Conservation (phyloP, 2,329 filamentous ascomycete species). For the Beauveria sp. region DNA sequence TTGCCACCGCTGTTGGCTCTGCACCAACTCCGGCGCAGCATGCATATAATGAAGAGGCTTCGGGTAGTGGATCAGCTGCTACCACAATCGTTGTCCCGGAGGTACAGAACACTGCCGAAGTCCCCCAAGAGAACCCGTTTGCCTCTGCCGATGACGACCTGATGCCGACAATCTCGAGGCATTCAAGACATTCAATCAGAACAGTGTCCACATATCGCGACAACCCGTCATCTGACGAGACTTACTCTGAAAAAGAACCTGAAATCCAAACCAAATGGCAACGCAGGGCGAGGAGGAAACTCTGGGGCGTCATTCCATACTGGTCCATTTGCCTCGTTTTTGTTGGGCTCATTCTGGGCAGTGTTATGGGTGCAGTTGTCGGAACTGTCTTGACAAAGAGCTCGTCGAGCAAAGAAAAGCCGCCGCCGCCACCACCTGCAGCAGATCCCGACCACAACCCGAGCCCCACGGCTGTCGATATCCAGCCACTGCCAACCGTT, state of each 20-base stretch:
- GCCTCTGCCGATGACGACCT: slow-evolving; percentile 49
- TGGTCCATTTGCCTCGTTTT: slow-evolving; percentile 51
- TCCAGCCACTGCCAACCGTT: slow-evolving; percentile 40
- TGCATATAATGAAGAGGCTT: background rate
- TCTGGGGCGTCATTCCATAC: slow-evolving; percentile 53
- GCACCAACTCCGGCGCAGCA: slow-evolving; percentile 12
- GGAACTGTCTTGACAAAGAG: slow-evolving; percentile 34
- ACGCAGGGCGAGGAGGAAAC: slow-evolving; percentile 42
- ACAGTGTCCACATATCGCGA: slow-evolving; percentile 48
- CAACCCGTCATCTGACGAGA: slow-evolving; percentile 38
- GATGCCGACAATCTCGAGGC: slow-evolving; percentile 39
- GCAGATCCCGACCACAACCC: slow-evolving; percentile 20
- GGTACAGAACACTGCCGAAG: slow-evolving; percentile 54
- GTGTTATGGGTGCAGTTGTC: slow-evolving; percentile 51
- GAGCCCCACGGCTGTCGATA: slow-evolving; percentile 37
- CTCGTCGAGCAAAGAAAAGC: background rate
- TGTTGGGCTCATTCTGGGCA: slow-evolving; percentile 42
- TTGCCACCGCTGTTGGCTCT: slow-evolving; percentile 9
- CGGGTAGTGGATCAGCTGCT: background rate
- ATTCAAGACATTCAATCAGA: slow-evolving; percentile 18
- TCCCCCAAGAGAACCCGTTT: slow-evolving; percentile 56
- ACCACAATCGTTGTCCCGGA: slow-evolving; percentile 35
- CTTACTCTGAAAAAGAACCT: slow-evolving; percentile 37
- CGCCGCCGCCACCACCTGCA: background rate
- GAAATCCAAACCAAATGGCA: slow-evolving; percentile 43